phyloP scores from a whole-genome alignment of 257 asterid genomes.

The Scutellaria minor region DNA sequence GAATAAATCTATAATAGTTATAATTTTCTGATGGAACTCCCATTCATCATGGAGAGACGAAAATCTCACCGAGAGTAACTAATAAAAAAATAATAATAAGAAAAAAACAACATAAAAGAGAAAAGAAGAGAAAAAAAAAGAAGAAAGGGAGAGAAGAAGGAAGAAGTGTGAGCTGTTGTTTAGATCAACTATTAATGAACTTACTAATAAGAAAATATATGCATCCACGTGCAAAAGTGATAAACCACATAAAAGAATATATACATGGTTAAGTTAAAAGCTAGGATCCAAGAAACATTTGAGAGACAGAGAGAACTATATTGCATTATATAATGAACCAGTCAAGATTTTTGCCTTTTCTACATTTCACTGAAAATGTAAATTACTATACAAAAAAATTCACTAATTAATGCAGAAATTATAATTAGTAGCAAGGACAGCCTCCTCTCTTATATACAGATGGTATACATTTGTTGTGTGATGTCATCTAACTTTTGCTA shows the following conservation, averaged over 20 bases:
- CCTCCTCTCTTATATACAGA: constrained; percentile 34
- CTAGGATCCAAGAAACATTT: background rate
- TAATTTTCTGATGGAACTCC: too few relatives aligned
- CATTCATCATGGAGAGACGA: too few relatives aligned
- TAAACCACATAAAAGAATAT: background rate
- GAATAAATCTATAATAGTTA: background rate
- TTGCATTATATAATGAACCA: too few relatives aligned
- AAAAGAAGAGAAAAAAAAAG: too few relatives aligned
- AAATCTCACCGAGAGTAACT: background rate
- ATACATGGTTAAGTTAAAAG: constrained; percentile 2
- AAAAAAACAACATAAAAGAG: too few relatives aligned
- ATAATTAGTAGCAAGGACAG: background rate
- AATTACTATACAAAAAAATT: constrained; percentile 22
- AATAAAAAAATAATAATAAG: background rate
- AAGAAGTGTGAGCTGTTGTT: background rate
- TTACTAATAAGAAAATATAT: background rate
- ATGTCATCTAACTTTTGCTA: constrained; percentile 30
- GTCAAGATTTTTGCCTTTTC: background rate
- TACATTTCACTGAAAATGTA: background rate
- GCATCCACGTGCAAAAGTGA: background rate
- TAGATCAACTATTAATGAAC: background rate
- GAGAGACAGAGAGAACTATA: background rate
- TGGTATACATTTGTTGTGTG: background rate
- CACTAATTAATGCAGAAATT: background rate
- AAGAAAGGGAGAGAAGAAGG: too few relatives aligned